These are phyloP conservation scores for Rhizopogon vinicolor DNA, from an alignment of 768 basidiomycete genomes.

Conservation along the genomic window DNA sequence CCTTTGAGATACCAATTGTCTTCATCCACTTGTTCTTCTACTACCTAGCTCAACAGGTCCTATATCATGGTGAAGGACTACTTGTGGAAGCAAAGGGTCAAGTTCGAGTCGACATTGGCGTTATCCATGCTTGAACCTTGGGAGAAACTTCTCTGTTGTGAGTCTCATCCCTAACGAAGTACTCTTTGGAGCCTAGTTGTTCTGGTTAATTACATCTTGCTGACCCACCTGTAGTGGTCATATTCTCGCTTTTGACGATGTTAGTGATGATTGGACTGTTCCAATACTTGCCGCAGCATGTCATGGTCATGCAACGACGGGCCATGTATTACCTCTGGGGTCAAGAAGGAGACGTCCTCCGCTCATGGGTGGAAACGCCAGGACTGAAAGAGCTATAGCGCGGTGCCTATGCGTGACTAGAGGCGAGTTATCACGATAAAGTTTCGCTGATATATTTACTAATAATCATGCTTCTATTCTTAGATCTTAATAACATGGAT, in stretches of 20 bases:
- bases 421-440: slow-evolving; percentile 1
- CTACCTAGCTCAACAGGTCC: slow-evolving; percentile 1
- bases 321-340: slow-evolving; percentile 64
- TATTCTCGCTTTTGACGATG: slow-evolving; percentile 35
- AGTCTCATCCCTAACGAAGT: slow-evolving; percentile 20
- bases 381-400: slow-evolving; percentile 24
- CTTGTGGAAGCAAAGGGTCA: slow-evolving; percentile 25
- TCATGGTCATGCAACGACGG: slow-evolving; percentile 48
- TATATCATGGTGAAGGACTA: slow-evolving; percentile 26
- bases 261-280: slow-evolving; percentile 48
- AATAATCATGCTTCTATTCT: neutral
- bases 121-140: slow-evolving; percentile 64
- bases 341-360: slow-evolving; percentile 34
- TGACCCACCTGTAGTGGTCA: slow-evolving; percentile 32
- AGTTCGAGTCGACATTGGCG: slow-evolving; percentile 52
- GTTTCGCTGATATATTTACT: neutral
- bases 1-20: neutral
- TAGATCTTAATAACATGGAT: neutral
- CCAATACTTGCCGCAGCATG: slow-evolving; percentile 57
- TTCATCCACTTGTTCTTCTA: neutral
- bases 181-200: neutral
- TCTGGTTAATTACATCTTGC: neutral
- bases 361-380: slow-evolving; percentile 23
- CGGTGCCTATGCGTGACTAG: slow-evolving; percentile 1
- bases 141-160: slow-evolving; percentile 61